phyloP scores from a whole-genome alignment of 2,329 filamentous ascomycete genomes.

The Metarhizium sp. region DNA sequence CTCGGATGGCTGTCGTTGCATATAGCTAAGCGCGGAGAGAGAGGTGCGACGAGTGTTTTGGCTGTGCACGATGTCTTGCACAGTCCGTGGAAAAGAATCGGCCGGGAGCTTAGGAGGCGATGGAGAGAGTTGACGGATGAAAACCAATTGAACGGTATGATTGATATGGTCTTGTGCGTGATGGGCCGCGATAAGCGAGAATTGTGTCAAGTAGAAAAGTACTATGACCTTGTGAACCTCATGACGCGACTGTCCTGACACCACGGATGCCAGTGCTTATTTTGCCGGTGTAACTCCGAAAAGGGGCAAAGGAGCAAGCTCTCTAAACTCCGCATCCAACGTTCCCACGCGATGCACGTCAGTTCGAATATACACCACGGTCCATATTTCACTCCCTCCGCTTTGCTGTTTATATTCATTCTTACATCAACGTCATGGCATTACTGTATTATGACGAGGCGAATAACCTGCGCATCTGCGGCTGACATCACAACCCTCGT shows the following conservation, averaged over 20 bases:
- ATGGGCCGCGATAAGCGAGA: background rate
- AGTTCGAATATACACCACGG: too few species aligned
- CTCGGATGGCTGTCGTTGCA: slow-evolving; percentile 50
- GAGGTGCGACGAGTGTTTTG: slow-evolving; percentile 19
- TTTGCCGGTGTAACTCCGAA: background rate
- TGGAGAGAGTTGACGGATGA: background rate
- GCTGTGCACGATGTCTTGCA: slow-evolving; percentile 45
- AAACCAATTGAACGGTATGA: background rate
- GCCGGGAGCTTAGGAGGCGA: background rate
- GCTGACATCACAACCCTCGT: too few species aligned
- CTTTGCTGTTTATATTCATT: too few species aligned
- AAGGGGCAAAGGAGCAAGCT: background rate
- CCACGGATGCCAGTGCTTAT: background rate
- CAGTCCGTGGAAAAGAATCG: slow-evolving; percentile 30
- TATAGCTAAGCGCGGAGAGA: slow-evolving; percentile 42
- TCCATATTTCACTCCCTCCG: too few species aligned
- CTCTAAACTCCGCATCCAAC: too few species aligned
- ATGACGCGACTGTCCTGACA: too few species aligned
- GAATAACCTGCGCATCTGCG: too few species aligned
- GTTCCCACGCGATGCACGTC: too few species aligned
- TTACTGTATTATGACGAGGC: too few species aligned
- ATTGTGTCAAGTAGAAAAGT: background rate
- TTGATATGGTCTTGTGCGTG: background rate
- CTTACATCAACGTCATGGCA: too few species aligned
- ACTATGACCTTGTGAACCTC: background rate